A percentile compares a stretch with the other conserved stretches of the same genome.
phyloP scores from a whole-genome alignment of 2,329 filamentous ascomycete species.

The Chaetomium sp. region DNA sequence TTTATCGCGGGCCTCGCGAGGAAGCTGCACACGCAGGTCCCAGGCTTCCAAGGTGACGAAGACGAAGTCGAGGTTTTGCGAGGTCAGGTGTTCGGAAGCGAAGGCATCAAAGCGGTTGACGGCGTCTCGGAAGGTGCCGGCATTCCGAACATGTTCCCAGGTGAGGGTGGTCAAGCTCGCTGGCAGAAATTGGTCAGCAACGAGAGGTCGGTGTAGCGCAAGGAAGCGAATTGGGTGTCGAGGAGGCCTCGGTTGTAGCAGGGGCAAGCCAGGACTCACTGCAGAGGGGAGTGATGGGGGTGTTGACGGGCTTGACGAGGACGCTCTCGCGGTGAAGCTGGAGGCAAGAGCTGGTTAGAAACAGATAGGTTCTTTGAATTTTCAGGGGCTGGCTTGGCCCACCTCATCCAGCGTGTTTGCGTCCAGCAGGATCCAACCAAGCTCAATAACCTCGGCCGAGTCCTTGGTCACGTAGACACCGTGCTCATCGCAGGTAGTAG shows the following conservation, averaged over 20 bases:
- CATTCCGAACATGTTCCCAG: slow-evolving; percentile 98
- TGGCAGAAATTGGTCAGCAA: slow-evolving; percentile 45
- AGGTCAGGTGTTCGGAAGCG: slow-evolving; percentile 85
- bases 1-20: slow-evolving; percentile 96
- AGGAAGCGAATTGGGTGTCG: slow-evolving; percentile 21
- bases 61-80: slow-evolving; percentile 92
- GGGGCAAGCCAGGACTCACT: slow-evolving; percentile 66
- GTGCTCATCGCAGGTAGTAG: slow-evolving; percentile 98
- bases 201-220: slow-evolving; percentile 19
- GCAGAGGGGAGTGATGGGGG: slow-evolving; percentile 96
- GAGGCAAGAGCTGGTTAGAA: slow-evolving; percentile 30
- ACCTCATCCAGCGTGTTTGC: slow-evolving; percentile 93
- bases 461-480: slow-evolving; percentile 99
- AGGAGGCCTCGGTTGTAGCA: slow-evolving; percentile 5
- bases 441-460: slow-evolving; percentile 97
- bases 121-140: slow-evolving; percentile 95
- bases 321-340: slow-evolving; percentile 94
- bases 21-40: slow-evolving; percentile 97
- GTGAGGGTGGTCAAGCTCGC: slow-evolving; percentile 96
- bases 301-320: slow-evolving; percentile 97
- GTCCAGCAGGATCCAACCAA: slow-evolving; percentile 96
- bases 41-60: slow-evolving; percentile 98
- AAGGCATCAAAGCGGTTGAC: slow-evolving; percentile 94
- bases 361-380: slow-evolving; percentile 14
- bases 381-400: slow-evolving; percentile 42